These are phyloP conservation scores for Phytopythium ostracodes DNA, from an alignment of 352 stramenopile genomes.

Conservation along the genomic window DNA sequence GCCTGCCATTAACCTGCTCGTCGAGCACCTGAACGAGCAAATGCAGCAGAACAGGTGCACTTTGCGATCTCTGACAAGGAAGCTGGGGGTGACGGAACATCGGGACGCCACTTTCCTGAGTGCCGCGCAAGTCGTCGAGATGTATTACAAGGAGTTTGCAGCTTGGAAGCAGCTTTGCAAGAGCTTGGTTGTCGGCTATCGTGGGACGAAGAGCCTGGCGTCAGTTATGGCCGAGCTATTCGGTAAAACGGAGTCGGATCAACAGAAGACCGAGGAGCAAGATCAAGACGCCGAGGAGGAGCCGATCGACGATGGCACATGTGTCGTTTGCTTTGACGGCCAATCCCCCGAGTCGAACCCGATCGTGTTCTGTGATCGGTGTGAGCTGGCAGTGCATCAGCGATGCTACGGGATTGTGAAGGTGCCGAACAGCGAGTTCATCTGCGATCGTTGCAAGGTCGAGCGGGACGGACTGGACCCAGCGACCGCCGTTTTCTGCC, in stretches of 20 bases:
- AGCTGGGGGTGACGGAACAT: constrained; percentile 30
- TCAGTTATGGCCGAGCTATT: constrained; percentile 12
- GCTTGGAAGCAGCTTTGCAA: constrained; percentile 75
- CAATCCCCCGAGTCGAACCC: constrained; percentile 83
- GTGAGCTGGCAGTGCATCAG: constrained; percentile 87
- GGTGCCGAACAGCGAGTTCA: constrained; percentile 84
- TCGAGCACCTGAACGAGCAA: constrained; percentile 73
- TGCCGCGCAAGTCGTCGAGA: constrained; percentile 37
- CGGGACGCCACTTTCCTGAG: constrained; percentile 21
- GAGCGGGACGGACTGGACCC: constrained; percentile 51
- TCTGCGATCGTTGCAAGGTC: constrained; percentile 79
- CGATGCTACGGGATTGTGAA: constrained; percentile 85
- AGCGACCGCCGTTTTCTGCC: constrained; percentile 63
- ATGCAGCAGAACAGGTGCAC: constrained; percentile 68
- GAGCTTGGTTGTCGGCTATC: constrained; percentile 64
- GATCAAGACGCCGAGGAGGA: constrained; percentile 35
- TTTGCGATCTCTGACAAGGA: constrained; percentile 48
- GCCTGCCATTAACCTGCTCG: constrained; percentile 65
- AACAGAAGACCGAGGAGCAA: background rate
- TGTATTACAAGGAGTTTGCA: constrained; percentile 74
- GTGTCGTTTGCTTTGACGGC: constrained; percentile 88
- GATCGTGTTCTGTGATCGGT: constrained; percentile 89
- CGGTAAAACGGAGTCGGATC: background rate
- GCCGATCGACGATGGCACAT: constrained; percentile 79
- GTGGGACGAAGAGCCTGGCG: constrained; percentile 10